phyloP scores from a whole-genome alignment of 768 basidiomycete species.

The Amanita pseudoporphyria region DNA sequence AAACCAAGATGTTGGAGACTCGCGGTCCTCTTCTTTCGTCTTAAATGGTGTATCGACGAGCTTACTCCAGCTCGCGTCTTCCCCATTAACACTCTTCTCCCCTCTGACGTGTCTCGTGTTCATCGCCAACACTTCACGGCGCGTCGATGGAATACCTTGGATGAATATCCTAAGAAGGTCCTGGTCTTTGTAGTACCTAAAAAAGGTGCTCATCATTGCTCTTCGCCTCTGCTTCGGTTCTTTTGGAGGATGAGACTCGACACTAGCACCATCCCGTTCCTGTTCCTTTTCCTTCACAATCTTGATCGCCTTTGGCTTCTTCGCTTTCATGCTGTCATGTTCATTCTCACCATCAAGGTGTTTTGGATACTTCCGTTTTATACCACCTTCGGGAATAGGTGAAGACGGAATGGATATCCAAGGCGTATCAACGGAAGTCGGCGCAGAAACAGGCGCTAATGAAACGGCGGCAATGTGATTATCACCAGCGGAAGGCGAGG shows the following conservation, averaged over 20 bases:
- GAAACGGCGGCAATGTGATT: neutral
- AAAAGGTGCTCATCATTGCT: neutral
- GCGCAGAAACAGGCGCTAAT: neutral
- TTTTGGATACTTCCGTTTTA: slow-evolving; percentile 4
- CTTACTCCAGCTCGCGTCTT: neutral
- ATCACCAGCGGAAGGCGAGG: neutral
- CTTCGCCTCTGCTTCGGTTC: neutral
- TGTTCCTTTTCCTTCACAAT: neutral
- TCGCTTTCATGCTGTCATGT: neutral
- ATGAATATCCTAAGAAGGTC: neutral
- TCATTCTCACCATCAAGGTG: neutral
- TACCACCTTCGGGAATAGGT: neutral
- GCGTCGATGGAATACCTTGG: neutral
- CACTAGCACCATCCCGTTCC: no score
- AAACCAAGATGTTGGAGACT: neutral
- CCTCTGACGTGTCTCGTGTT: slow-evolving; percentile 8
- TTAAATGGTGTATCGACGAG: neutral
- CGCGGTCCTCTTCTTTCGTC: neutral
- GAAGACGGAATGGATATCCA: neutral
- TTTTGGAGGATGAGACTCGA: neutral
- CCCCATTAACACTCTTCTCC: neutral
- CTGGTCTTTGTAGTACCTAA: neutral
- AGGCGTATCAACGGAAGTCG: neutral
- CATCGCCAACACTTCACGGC: slow-evolving; percentile 3
- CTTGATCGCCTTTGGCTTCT: neutral